phyloP scores from a whole-genome alignment of 176 grass and related monocot species.

The Chrysopogon serrulatus region DNA sequence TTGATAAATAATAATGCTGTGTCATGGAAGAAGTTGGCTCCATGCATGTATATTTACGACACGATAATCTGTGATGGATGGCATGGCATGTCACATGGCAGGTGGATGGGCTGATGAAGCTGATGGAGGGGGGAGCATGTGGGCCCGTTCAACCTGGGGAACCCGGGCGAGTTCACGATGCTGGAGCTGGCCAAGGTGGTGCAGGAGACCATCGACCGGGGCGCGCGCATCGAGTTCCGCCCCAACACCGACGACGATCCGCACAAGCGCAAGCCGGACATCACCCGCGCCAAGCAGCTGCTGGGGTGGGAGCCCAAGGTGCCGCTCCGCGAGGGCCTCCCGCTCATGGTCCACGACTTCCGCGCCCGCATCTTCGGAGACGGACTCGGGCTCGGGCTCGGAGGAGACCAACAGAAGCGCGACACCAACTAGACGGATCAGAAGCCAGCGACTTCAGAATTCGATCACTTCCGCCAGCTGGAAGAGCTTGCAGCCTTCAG shows the following conservation, averaged over 20 bases:
- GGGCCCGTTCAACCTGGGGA: not conserved
- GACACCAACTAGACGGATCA: no score
- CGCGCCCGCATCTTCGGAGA: not conserved
- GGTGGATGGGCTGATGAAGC: not conserved
- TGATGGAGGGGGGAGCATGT: not conserved
- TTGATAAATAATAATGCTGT: no score
- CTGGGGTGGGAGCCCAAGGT: not conserved
- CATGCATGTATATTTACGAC: no score
- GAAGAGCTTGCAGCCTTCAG: no score
- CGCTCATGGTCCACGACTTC: not conserved
- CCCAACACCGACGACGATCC: slow-evolving; percentile 82
- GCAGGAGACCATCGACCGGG: slow-evolving; percentile 80
- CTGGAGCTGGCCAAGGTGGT: slow-evolving; percentile 91
- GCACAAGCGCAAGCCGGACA: slow-evolving; percentile 93
- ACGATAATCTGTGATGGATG: no score
- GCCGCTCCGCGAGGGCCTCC: slow-evolving; percentile 58
- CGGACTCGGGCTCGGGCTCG: slow-evolving; percentile 78
- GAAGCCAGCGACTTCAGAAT: no score
- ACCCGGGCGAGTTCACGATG: no score
- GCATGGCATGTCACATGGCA: no score
- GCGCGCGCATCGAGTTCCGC: slow-evolving; percentile 70
- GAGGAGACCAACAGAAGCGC: no score
- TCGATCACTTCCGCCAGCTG: no score
- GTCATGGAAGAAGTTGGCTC: no score
- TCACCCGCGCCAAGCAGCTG: slow-evolving; percentile 52